Evolutionary conservation across 352 stramenopile species (phyloP).

Genomic region (Phytophthora sansomeana): DNA sequence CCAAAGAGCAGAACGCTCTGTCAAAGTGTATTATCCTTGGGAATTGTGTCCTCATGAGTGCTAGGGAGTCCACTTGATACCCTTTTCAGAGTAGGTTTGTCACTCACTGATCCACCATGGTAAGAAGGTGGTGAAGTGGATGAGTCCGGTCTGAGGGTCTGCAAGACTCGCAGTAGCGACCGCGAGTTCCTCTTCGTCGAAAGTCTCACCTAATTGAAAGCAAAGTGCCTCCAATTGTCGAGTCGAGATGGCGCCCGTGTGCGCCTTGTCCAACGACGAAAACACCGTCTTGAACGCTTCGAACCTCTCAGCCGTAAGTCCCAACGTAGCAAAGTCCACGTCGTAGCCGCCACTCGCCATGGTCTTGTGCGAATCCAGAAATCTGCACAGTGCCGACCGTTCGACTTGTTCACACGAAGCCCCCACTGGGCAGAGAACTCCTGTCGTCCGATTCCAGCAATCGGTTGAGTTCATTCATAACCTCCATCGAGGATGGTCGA

Average conservation of each 20-base stretch:
- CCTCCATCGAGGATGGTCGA: slow-evolving; percentile 40
- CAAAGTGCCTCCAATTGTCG: slow-evolving; percentile 67
- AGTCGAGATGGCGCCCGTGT: slow-evolving; percentile 59
- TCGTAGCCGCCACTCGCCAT: slow-evolving; percentile 48
- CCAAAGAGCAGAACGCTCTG: neutral
- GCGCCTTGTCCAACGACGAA: slow-evolving; percentile 51
- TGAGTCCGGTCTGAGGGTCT: slow-evolving; percentile 60
- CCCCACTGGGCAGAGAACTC: neutral
- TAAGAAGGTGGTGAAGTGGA: slow-evolving; percentile 72
- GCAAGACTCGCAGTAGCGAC: slow-evolving; percentile 56
- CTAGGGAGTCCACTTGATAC: no score
- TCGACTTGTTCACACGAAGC: slow-evolving; percentile 11
- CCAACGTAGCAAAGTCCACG: slow-evolving; percentile 57
- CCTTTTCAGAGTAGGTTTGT: neutral
- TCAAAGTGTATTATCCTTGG: neutral
- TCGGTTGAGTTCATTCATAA: slow-evolving; percentile 36
- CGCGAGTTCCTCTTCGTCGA: slow-evolving; percentile 66
- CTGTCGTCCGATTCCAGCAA: slow-evolving; percentile 21
- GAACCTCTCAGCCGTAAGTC: slow-evolving; percentile 56
- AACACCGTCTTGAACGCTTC: slow-evolving; percentile 73
- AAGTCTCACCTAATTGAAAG: slow-evolving; percentile 62
- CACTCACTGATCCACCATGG: slow-evolving; percentile 71
- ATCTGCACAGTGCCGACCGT: slow-evolving; percentile 14
- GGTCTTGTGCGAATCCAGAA: slow-evolving; percentile 2
- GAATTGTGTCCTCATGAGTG: no score